Conservation (phyloP, 106 monocot genomes). For the Allium cepa region DNA sequence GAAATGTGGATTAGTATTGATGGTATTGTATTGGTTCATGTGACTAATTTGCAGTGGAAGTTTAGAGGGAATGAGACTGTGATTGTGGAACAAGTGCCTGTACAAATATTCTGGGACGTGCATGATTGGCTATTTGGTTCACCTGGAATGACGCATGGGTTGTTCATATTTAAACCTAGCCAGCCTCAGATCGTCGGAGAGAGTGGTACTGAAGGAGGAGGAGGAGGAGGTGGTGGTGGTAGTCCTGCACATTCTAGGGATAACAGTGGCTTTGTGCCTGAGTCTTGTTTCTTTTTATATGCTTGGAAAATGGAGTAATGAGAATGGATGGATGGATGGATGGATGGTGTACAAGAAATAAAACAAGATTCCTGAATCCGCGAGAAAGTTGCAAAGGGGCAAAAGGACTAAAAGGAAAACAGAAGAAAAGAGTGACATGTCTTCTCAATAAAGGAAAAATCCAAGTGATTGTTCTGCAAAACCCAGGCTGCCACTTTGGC, state of each 20-base stretch:
- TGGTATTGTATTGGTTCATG: slow-evolving; percentile 48
- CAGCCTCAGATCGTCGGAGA: slow-evolving; percentile 3
- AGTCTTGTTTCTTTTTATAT: slow-evolving; percentile 68
- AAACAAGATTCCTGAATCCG: no score
- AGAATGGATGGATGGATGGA: neutral
- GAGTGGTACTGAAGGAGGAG: neutral
- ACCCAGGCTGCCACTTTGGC: slow-evolving; percentile 5
- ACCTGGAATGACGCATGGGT: slow-evolving; percentile 36
- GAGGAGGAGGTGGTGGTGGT: neutral
- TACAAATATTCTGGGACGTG: slow-evolving; percentile 93
- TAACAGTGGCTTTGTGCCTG: slow-evolving; percentile 3
- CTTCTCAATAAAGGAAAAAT: neutral
- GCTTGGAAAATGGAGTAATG: slow-evolving; percentile 75
- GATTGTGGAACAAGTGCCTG: slow-evolving; percentile 46
- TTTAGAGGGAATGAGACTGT: slow-evolving; percentile 81
- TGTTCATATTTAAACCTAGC: slow-evolving; percentile 72
- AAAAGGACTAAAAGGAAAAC: no score
- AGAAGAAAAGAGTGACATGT: neutral
- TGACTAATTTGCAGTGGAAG: slow-evolving; percentile 84
- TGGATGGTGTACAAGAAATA: no score
- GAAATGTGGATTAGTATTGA: slow-evolving; percentile 94
- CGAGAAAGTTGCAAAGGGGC: no score
- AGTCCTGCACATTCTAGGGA: neutral
- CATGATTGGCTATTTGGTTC: slow-evolving; percentile 72
- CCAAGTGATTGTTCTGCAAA: neutral